Percentiles rank a stretch among this genome's conserved stretches.
Evolutionary conservation across 164 flowering plant species (phyloP).

Genomic region (Buxus sempervirens): DNA sequence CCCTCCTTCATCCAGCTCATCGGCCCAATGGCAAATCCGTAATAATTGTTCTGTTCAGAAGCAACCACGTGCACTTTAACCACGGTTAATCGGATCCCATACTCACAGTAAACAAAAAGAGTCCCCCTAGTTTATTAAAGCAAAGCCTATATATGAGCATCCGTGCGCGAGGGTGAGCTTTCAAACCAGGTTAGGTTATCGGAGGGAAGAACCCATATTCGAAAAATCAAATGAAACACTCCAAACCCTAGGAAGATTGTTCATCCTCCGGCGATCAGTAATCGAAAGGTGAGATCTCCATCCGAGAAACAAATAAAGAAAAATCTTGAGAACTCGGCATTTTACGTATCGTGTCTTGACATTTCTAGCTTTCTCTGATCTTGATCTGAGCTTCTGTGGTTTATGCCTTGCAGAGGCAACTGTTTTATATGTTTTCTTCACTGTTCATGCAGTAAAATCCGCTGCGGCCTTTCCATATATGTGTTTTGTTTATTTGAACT

Average conservation of each 20-base stretch:
- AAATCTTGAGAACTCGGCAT: not conserved
- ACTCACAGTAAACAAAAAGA: no score
- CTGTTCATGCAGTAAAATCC: not conserved
- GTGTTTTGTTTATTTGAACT: not conserved
- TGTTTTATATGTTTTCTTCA: not conserved
- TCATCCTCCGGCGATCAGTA: slow-evolving; percentile 11
- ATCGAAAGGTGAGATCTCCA: slow-evolving; percentile 7
- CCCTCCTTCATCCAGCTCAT: no score
- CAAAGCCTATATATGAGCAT: no score
- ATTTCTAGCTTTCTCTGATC: slow-evolving; percentile 10
- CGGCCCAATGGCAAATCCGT: no score
- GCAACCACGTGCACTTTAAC: no score
- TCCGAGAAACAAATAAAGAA: not conserved
- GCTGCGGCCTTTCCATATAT: not conserved
- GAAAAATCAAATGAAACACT: not conserved
- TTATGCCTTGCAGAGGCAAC: not conserved
- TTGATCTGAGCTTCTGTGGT: not conserved
- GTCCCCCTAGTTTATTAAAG: no score
- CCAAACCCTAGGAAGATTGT: slow-evolving; percentile 11
- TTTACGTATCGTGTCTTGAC: slow-evolving; percentile 14
- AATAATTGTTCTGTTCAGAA: no score
- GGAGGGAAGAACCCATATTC: not conserved
- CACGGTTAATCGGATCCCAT: no score
- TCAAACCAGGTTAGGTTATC: not conserved
- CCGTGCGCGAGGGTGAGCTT: no score